phyloP scores from a whole-genome alignment of 176 grass and related monocot genomes.

The Oryza punctata region DNA sequence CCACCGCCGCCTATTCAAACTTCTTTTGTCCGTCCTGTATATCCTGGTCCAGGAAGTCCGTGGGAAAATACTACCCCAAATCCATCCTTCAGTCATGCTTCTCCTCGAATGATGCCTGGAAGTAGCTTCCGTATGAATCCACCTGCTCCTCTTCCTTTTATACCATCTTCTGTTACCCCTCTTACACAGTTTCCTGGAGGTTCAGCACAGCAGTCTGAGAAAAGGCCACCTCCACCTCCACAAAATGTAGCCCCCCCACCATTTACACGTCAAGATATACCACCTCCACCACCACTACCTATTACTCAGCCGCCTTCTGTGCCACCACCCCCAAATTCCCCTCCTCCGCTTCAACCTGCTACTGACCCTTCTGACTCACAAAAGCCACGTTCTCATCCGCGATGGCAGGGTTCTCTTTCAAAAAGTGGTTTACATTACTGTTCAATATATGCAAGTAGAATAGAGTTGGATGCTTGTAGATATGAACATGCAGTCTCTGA shows the following conservation, averaged over 20 bases:
- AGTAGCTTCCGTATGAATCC: slow-evolving; percentile 59
- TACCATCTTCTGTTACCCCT: slow-evolving; percentile 70
- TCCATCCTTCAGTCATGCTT: slow-evolving; percentile 59
- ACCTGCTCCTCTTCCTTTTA: slow-evolving; percentile 73
- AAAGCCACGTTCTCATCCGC: slow-evolving; percentile 44
- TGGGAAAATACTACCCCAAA: slow-evolving; percentile 70
- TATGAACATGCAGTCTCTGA: slow-evolving; percentile 69
- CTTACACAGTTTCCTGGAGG: slow-evolving; percentile 53
- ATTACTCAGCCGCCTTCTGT: slow-evolving; percentile 67
- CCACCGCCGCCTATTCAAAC: slow-evolving; percentile 74
- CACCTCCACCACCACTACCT: slow-evolving; percentile 58
- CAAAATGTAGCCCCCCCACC: slow-evolving; percentile 53
- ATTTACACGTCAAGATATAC: slow-evolving; percentile 50
- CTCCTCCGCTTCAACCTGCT: slow-evolving; percentile 49
- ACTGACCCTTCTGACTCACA: slow-evolving; percentile 39
- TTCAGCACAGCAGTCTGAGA: slow-evolving; percentile 63
- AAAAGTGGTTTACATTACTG: slow-evolving; percentile 95
- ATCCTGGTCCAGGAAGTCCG: slow-evolving; percentile 64
- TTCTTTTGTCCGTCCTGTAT: slow-evolving; percentile 65
- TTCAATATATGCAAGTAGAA: slow-evolving; percentile 77
- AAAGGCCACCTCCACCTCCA: slow-evolving; percentile 49
- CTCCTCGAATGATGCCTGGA: slow-evolving; percentile 63
- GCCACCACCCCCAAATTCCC: slow-evolving; percentile 75
- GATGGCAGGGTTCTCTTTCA: slow-evolving; percentile 84
- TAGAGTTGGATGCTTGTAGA: slow-evolving; percentile 75